Conservation (phyloP, 176 grass and related monocot species). For the Cenchrus americanus region DNA sequence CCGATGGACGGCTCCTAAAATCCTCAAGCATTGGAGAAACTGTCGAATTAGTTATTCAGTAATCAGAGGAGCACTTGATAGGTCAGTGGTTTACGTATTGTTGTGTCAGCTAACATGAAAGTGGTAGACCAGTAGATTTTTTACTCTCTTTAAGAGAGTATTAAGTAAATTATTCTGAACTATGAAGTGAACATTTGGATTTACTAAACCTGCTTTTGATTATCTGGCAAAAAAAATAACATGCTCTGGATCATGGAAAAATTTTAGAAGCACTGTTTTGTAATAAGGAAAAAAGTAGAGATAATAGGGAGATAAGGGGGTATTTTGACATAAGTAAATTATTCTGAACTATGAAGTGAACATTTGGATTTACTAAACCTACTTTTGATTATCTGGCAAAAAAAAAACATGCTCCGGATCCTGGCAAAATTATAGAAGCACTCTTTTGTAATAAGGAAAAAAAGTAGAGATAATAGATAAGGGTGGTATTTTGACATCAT, state of each 20-base stretch:
- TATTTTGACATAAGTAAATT: not conserved
- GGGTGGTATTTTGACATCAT: not conserved
- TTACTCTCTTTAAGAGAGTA: not conserved
- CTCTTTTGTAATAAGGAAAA: not conserved
- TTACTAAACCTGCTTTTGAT: not conserved
- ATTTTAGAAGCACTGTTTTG: not conserved
- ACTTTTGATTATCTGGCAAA: not conserved
- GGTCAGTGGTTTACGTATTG: not conserved
- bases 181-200: not conserved
- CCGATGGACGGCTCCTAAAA: no score
- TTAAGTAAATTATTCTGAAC: not conserved
- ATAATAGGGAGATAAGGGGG: not conserved
- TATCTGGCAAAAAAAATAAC: not conserved
- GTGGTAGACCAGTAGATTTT: not conserved
- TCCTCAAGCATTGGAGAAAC: no score
- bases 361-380: not conserved
- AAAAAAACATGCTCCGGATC: not conserved
- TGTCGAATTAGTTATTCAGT: not conserved
- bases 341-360: not conserved
- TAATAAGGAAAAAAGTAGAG: not conserved
- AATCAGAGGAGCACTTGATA: not conserved
- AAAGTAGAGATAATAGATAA: not conserved
- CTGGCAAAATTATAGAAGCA: not conserved
- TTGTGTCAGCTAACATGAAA: not conserved
- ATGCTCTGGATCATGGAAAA: not conserved